Evolutionary conservation across 495 filamentous ascomycete species (phyloP).

Genomic region (Xylaria cubensis): DNA sequence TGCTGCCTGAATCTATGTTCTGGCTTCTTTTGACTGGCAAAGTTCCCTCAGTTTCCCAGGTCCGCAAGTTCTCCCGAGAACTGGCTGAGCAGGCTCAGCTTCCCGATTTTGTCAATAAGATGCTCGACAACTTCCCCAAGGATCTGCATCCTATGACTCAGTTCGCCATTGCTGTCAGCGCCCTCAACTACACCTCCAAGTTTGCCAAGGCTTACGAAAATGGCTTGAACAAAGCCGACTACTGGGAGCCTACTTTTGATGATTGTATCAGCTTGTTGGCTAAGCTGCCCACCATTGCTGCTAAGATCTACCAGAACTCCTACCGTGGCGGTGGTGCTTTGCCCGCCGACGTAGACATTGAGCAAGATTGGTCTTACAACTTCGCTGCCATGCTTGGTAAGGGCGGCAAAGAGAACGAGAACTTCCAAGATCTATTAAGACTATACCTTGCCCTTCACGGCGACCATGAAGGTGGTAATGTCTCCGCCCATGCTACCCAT

Average conservation of each 20-base stretch:
- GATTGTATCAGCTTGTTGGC: conserved; percentile 92
- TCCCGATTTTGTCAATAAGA: conserved; percentile 82
- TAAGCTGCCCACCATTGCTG: conserved; percentile 95
- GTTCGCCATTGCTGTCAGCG: conserved; percentile 90
- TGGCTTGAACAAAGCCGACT: conserved; percentile 89
- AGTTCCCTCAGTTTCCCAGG: conserved; percentile 81
- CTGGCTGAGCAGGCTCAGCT: conserved; percentile 85
- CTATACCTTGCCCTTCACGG: conserved; percentile 96
- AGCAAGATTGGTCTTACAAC: conserved; percentile 98
- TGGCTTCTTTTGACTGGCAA: conserved; percentile 96
- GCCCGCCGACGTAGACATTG: conserved; percentile 75
- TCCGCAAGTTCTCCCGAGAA: conserved; percentile 80
- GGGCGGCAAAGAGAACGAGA: conserved; percentile 79
- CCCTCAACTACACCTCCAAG: conserved; percentile 87
- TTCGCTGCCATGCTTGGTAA: conserved; percentile 97
- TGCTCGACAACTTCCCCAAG: conserved; percentile 88
- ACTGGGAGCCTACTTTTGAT: conserved; percentile 99
- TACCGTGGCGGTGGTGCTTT: conserved; percentile 78
- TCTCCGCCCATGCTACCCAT: conserved; percentile 96
- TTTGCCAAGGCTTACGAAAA: conserved; percentile 93
- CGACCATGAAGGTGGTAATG: conserved; percentile 98
- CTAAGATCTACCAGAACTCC: conserved; percentile 93
- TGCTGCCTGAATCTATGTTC: conserved; percentile 99
- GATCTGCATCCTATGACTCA: conserved; percentile 98
- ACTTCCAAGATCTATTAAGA: conserved; percentile 93